A percentile compares a stretch with the other conserved stretches of the same genome.
phyloP scores from a whole-genome alignment of 345 rosid species.

The Eucalyptus virginea region DNA sequence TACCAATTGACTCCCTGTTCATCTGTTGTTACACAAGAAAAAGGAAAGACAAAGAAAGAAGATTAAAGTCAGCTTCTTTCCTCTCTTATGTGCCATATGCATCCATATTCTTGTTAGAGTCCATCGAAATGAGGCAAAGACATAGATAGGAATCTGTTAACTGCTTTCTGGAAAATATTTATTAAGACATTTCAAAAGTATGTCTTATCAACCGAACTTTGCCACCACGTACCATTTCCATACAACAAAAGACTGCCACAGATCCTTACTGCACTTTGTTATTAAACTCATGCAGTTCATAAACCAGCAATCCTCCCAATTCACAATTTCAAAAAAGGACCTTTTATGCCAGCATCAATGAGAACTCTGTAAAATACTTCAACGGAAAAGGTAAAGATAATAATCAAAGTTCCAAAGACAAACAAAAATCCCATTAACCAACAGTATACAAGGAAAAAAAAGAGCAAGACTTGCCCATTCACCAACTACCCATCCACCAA shows the following conservation, averaged over 20 bases:
- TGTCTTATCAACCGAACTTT: neutral
- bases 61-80: neutral
- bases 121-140: neutral
- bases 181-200: neutral
- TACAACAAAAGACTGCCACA: too few relatives aligned
- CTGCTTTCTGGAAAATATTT: neutral
- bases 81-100: neutral
- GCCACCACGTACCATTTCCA: neutral
- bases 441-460: neutral
- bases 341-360: too few relatives aligned
- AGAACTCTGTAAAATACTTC: neutral
- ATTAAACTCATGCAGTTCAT: too few relatives aligned
- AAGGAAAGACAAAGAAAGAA: neutral
- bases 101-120: neutral
- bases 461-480: neutral
- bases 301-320: too few relatives aligned
- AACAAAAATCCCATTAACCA: neutral
- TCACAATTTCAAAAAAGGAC: too few relatives aligned
- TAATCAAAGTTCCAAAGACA: neutral
- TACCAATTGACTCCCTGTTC: conserved; percentile 27
- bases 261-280: too few relatives aligned
- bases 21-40: conserved; percentile 12
- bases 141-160: neutral
- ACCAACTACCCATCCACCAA: neutral
- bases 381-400: neutral